Conservation (phyloP, 805 yeast species). For the Candida boidinii region DNA sequence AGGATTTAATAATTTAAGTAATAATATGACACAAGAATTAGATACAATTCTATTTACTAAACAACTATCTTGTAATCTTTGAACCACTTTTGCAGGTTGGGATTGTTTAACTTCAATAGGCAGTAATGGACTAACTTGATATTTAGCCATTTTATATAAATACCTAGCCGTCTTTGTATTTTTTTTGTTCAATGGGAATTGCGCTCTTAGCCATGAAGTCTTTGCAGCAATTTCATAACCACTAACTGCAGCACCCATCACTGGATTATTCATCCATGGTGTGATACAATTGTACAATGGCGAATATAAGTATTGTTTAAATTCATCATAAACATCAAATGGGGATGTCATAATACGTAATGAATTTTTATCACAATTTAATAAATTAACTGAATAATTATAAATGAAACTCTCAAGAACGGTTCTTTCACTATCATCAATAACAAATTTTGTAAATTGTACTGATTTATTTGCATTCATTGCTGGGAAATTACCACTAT, state of each 20-base stretch:
- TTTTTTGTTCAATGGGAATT: slow-evolving; percentile 7
- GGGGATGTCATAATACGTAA: slow-evolving; percentile 30
- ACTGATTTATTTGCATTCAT: too few relatives aligned
- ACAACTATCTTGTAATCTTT: slow-evolving; percentile 12
- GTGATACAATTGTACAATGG: slow-evolving; percentile 25
- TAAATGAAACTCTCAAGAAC: slow-evolving; percentile 36
- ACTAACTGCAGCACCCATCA: slow-evolving; percentile 29
- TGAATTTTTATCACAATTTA: slow-evolving; percentile 23
- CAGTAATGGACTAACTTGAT: slow-evolving; percentile 8
- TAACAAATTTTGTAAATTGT: too few relatives aligned
- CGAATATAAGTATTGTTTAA: slow-evolving; percentile 19
- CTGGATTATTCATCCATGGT: slow-evolving; percentile 34
- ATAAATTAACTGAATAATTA: slow-evolving; percentile 30
- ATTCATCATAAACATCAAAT: slow-evolving; percentile 26
- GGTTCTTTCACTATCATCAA: slow-evolving; percentile 24
- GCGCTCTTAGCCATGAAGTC: slow-evolving; percentile 24
- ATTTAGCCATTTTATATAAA: slow-evolving; percentile 7
- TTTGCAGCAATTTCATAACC: slow-evolving; percentile 30
- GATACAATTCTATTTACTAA: slow-evolving; percentile 9
- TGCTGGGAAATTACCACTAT: too few relatives aligned
- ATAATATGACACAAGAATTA: slow-evolving; percentile 8
- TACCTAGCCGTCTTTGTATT: slow-evolving; percentile 1
- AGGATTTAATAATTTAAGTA: slow-evolving; percentile 8
- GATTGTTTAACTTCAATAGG: slow-evolving; percentile 7
- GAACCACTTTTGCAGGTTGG: slow-evolving; percentile 11